Evolutionary conservation across 23 red algal genomes (phyloP).

Genomic region (Chondrus crispus): DNA sequence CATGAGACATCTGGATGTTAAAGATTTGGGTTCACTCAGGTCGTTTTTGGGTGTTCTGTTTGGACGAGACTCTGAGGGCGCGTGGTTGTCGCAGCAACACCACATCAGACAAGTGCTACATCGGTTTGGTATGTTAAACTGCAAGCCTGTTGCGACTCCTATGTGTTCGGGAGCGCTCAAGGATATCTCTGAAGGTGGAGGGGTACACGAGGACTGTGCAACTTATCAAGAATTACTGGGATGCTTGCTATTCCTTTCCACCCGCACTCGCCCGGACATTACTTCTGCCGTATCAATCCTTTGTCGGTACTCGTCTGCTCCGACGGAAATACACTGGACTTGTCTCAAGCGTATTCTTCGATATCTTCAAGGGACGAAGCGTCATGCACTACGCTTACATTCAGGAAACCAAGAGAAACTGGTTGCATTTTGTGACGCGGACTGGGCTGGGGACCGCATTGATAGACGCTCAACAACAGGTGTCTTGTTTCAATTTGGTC

Average conservation of each 20-base stretch:
- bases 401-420: background rate
- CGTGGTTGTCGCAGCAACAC: too few relatives aligned
- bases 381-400: background rate
- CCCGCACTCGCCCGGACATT: background rate
- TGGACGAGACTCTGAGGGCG: too few relatives aligned
- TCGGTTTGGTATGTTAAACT: too few relatives aligned
- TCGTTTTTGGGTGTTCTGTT: too few relatives aligned
- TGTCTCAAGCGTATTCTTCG: background rate
- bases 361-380: background rate
- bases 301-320: background rate
- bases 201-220: too few relatives aligned
- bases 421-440: background rate
- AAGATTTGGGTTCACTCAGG: too few relatives aligned
- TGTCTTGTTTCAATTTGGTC: background rate
- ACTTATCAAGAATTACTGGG: background rate
- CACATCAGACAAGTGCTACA: too few relatives aligned
- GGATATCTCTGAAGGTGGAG: too few relatives aligned
- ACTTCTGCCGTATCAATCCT: background rate
- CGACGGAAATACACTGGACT: background rate
- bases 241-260: background rate
- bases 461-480: constrained; percentile 30
- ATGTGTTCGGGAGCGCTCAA: too few relatives aligned
- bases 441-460: constrained; percentile 25
- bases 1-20: too few relatives aligned
- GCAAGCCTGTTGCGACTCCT: too few relatives aligned